Base-by-base conservation (phyloP, 306 rosid genomes). In the Ceratonia siliqua region DNA sequence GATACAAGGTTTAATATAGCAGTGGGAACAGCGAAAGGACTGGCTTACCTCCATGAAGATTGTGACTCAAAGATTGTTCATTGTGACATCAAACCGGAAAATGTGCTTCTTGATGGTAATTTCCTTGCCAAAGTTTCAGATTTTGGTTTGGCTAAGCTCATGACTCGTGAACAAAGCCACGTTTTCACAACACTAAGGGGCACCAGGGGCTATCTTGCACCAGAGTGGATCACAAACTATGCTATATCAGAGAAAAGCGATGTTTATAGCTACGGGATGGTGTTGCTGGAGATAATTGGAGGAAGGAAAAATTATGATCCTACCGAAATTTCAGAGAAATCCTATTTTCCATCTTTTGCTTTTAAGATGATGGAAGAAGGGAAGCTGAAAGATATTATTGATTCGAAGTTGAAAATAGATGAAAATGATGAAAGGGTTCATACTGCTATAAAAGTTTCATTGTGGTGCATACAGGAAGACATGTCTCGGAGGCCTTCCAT, bases 171-270 rank as follows among this genome's bases (percentile, higher is more conserved):
- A 75, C 97, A 94, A 72, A 94, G 96, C 76, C 96, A 89, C 77
- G 98, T 94, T 30, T 91, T 94, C 65, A 91, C 98, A 21, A 94
- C 97, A 9, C 72, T 94, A 2, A 83, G 98, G 43, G 97, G 97
- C 24, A 94, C 98, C 0, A 78, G 97, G 25, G 97, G 98, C 6
- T 91, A 94, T 77, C 91, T 94, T 5, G 98, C 97, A 2, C 98
- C 97, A 3, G 97, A 94, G 59, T 94, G 96, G 98, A 91, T 94
- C 83, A 94, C 97, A 58, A 91, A 88, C 84, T 94, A 91, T 17
- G 92, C 98, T 1, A 94, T 94, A 78, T 91, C 97, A 56, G 97
- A 94, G 91, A 94, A 91, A 62, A 94, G 98, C 42, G 98, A 94
- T 20, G 94, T 91, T 5, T 94, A 91, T 24, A 94, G 97, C 79